Base-by-base conservation (phyloP, 2,329 filamentous ascomycete species). In the Xylariales sp. region DNA sequence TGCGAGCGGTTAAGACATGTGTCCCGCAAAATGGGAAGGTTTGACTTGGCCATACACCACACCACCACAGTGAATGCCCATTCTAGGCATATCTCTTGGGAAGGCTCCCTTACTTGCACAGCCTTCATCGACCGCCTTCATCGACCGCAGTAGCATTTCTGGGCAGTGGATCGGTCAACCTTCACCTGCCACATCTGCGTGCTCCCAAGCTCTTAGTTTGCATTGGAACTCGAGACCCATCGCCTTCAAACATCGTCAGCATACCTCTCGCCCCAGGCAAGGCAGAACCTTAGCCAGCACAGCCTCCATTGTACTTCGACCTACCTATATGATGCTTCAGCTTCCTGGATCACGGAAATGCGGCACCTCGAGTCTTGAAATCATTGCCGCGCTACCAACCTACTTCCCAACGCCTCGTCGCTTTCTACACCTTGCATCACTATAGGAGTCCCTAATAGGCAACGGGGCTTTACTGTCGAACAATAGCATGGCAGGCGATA, bases 401-500 rank as follows among this genome's bases (percentile, higher is more conserved):
- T 14, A 31, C 6, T n/a, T n/a, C 14, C 16, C 16, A 7, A 14
- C n/a, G 22, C 14, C 12, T 39, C 19, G 24, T 6, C 21, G 2
- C n/a, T 11, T 15, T 31, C 12, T 39, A 39, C 27, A 39, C 36
- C 7, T 19, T 19, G 36, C 36, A 38, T 9, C 36, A 14, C 16
- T 19, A 18, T 31, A 18, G 12, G n/a, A n/a, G n/a, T n/a, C n/a
- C n/a, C n/a, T n/a, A n/a, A n/a, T n/a, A n/a, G n/a, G n/a, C n/a
- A n/a, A n/a, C n/a, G n/a, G n/a, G n/a, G n/a, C n/a, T 28, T 32
- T 14, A 16, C 29, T 19, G 25, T 33, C 29, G 16, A 21, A 16
- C 38, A 40, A 18, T 32, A 40, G 7, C 16, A 46, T 44, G 45
- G 33, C 42, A 21, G 31, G 24, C 24, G 15, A 44, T 20, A 46